Base-by-base conservation (phyloP, 352 stramenopile species). In the Albugo candida region DNA sequence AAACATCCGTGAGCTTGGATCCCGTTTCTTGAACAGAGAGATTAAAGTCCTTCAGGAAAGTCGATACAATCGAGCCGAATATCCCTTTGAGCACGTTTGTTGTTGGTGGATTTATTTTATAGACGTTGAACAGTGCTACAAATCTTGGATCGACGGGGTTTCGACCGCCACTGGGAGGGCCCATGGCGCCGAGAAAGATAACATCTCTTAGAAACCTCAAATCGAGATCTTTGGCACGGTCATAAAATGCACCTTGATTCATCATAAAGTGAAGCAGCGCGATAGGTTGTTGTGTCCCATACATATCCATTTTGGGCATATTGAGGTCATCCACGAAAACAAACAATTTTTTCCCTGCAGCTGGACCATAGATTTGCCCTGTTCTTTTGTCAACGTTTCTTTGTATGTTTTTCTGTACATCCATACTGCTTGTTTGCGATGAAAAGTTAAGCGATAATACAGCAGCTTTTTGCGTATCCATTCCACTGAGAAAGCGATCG, bases 281-380 rank as follows among this genome's bases (percentile, higher is more conserved):
- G 48, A 97, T 97, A 0, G 92, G 92, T 52, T 96, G 86, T 59
- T 97, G 92, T 2, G 92, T 97, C 42, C 92, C 92, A 57, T 97
- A 97, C 11, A 87, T 54, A 58, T 97, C 92, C 2, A 96, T 85
- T 53, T 95, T 96, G 34, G 92, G 92, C 91, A 97, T 97, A 59
- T 97, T 97, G 51, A 97, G 64, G 59, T 97, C 92, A 53, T 97
- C 92, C 38, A 97, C 84, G 49, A 97, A 97, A 18, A 97, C 67
- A 40, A 95, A 61, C 11, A 97, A 67, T 42, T 95, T 94, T 59
- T 97, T 97, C 3, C 91, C 91, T 0, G 79, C 70, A 0, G 87
- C 80, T 18, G 91, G 91, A 5, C 91, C 92, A 55, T 96, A 97
- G 42, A 96, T 95, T 45, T 92, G 93, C 13, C 87, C 89, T 0